These are phyloP conservation scores for Spirogloea muscicola DNA, from an alignment of 139 green algal species.

Conservation along the genomic window DNA sequence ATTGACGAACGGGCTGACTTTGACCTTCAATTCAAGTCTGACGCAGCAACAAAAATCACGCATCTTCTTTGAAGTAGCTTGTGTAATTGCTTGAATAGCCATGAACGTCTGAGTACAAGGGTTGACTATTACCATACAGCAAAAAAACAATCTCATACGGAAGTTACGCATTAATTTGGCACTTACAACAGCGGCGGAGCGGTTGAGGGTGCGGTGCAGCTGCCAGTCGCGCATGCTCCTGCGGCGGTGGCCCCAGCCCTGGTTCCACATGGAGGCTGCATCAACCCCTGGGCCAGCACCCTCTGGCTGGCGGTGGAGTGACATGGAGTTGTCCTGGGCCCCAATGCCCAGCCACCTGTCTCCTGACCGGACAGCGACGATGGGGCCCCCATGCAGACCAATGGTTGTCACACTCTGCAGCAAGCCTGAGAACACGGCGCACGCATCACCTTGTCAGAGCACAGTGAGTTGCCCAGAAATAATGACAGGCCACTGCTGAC, in stretches of 20 bases:
- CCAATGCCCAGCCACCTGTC: slow-evolving; percentile 23
- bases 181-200: slow-evolving; percentile 1
- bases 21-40: no score
- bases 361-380: background rate
- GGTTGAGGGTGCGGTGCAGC: slow-evolving; percentile 1
- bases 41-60: no score
- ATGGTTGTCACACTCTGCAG: slow-evolving; percentile 22
- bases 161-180: background rate
- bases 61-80: no score
- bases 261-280: background rate
- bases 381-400: slow-evolving; percentile 3
- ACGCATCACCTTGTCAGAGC: no score
- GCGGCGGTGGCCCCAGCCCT: background rate
- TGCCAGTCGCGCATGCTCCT: slow-evolving; percentile 24
- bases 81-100: no score
- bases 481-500: no score
- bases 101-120: no score
- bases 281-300: background rate
- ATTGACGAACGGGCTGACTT: background rate
- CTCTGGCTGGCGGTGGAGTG: slow-evolving; percentile 15
- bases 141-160: no score
- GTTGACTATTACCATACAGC: no score
- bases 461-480: no score
- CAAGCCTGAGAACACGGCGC: background rate
- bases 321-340: slow-evolving; percentile 24